Evolutionary conservation across 805 yeast species (phyloP).

Genomic region (Ogataea glucozyma): DNA sequence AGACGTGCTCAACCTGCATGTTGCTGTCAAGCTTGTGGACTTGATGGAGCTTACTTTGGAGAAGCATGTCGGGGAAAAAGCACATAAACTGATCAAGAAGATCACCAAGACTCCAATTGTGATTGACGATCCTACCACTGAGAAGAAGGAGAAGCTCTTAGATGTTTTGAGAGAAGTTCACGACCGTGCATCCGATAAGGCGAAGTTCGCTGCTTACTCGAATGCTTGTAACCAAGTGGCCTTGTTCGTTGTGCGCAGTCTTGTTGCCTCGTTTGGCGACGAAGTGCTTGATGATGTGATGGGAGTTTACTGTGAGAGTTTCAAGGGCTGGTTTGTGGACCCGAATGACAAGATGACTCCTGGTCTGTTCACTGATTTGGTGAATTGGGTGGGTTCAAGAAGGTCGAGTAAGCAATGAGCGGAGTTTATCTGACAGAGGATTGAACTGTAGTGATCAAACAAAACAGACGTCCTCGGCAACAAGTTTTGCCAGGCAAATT

Average conservation of each 20-base stretch:
- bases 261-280: slow-evolving; percentile 42
- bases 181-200: slow-evolving; percentile 40
- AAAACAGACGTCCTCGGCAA: too few relatives aligned
- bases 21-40: slow-evolving; percentile 56
- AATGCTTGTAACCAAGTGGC: slow-evolving; percentile 67
- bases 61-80: slow-evolving; percentile 67
- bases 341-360: slow-evolving; percentile 50
- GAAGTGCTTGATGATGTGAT: slow-evolving; percentile 45
- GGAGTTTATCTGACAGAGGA: too few relatives aligned
- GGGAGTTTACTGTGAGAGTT: slow-evolving; percentile 53
- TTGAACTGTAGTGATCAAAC: too few relatives aligned
- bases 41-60: slow-evolving; percentile 70
- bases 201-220: slow-evolving; percentile 49
- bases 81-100: slow-evolving; percentile 68
- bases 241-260: slow-evolving; percentile 59
- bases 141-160: slow-evolving; percentile 18
- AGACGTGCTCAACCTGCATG: slow-evolving; percentile 41
- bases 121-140: slow-evolving; percentile 19
- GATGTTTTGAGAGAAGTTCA: slow-evolving; percentile 45
- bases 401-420: slow-evolving; percentile 34
- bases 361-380: slow-evolving; percentile 68
- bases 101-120: slow-evolving; percentile 48
- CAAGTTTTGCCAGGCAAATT: too few relatives aligned
- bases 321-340: slow-evolving; percentile 62
- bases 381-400: slow-evolving; percentile 70